Conservation (phyloP, 768 basidiomycete genomes). For the Naganishia vaughanmartiniae region DNA sequence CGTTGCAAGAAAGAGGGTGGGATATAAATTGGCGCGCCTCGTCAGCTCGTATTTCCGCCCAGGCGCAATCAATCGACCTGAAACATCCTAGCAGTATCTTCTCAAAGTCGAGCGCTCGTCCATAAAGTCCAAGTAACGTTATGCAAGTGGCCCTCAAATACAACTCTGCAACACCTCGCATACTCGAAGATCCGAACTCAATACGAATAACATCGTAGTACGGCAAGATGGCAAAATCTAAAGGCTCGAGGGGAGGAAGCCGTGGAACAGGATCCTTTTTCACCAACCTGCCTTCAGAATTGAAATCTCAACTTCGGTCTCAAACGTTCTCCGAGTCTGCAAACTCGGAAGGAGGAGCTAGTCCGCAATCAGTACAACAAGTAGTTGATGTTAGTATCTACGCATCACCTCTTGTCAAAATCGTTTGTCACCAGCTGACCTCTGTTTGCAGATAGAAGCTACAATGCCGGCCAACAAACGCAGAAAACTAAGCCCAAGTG, state of each 20-base stretch:
- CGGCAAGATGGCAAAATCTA: constrained; percentile 5
- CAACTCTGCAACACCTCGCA: too few relatives aligned
- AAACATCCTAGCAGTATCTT: neutral
- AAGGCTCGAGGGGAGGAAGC: neutral
- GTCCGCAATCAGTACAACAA: neutral
- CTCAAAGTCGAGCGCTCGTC: too few relatives aligned
- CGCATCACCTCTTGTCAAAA: neutral
- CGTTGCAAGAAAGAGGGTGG: neutral
- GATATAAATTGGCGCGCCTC: neutral
- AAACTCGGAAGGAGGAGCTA: neutral
- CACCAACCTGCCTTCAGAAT: constrained; percentile 10
- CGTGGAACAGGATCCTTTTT: constrained; percentile 12
- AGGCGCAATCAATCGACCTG: constrained; percentile 4
- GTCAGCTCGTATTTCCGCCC: neutral
- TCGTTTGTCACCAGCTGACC: neutral
- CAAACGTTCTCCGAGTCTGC: neutral
- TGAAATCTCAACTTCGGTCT: constrained; percentile 20
- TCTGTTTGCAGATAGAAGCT: constrained; percentile 1
- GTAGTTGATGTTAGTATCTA: constrained; percentile 1
- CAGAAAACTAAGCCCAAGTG: constrained; percentile 1
- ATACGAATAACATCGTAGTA: too few relatives aligned
- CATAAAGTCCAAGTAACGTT: neutral
- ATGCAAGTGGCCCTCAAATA: neutral
- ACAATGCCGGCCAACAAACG: constrained; percentile 11
- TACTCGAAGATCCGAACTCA: too few relatives aligned